Base-by-base conservation (phyloP, 768 basidiomycete species). In the Mycena indigotica region DNA sequence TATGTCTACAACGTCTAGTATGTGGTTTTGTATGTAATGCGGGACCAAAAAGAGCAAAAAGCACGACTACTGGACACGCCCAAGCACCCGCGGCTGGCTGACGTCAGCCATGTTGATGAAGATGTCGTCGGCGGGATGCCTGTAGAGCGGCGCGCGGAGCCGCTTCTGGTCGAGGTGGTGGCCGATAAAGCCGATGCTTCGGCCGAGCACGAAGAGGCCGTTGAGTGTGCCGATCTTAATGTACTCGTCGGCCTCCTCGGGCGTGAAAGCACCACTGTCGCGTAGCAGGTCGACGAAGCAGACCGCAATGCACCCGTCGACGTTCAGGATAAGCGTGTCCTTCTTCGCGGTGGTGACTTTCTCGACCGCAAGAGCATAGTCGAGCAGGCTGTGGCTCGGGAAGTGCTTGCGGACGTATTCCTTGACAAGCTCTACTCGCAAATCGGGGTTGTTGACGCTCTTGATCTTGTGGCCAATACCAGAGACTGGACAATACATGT, bases 391-490 rank as follows among this genome's bases (percentile, higher is more conserved):
- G 78, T 95, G 94, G 68, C 87, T 88, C 3, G 96, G 96, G 92
- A 99, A 99, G 82, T 96, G 77, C 78, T 96, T 94, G 78, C 71
- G 78, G 58, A 96, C 96, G 67, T 91, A 99, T 78, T 95, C 93
- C 83, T 98, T 97, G 53, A 93, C 92, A 58, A 94, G 87, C 76
- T 93, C 89, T 60, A 94, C 91, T 70, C 91, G 91, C 45, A 93
- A 81, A 80, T 95, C 93, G 48, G 93, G 93, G 84, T 95, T 95
- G 77, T 93, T 95, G 63, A 94, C 91, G 64, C 89, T 93, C 87
- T 99, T 99, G 83, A 99, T 97, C 85, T 98, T 98, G 87, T 99
- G 96, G 45, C 96, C 96, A 65, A 99, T 99, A 80, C 96, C 96
- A 64, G 88, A 90, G 81, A 98, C 90, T 91, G 62, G 30, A 52